Conservation (phyloP, 2,329 filamentous ascomycete species). For the Aotearoamyces nothofagi region DNA sequence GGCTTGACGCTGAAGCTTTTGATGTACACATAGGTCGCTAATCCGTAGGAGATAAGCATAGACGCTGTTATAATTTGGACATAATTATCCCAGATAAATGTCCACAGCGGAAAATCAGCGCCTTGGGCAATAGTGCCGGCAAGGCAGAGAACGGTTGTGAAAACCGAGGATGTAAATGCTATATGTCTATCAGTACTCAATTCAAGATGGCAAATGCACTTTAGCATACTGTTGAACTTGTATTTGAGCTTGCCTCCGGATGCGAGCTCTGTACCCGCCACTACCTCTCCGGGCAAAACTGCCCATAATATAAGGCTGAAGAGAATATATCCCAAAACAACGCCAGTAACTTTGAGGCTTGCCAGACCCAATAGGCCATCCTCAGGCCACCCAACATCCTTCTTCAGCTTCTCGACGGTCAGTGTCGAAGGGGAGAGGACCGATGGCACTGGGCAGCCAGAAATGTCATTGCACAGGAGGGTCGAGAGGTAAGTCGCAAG, state of each 20-base stretch:
- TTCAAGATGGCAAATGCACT: too few relatives aligned
- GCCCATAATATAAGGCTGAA: constrained; percentile 62
- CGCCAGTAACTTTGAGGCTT: constrained; percentile 54
- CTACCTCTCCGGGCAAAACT: constrained; percentile 58
- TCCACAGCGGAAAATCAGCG: constrained; percentile 76
- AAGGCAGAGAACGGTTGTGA: constrained; percentile 55
- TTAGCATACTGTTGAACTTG: constrained; percentile 54
- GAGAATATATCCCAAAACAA: constrained; percentile 62
- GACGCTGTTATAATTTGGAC: constrained; percentile 73
- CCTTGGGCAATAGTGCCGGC: constrained; percentile 66
- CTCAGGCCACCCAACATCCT: constrained; percentile 67
- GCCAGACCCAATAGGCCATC: constrained; percentile 55
- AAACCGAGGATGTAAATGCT: constrained; percentile 65
- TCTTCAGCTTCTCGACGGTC: constrained; percentile 56
- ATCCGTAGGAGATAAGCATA: constrained; percentile 55
- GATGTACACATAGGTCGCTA: constrained; percentile 69
- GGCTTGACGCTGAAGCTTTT: constrained; percentile 68
- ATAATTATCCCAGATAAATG: constrained; percentile 85
- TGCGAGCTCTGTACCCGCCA: constrained; percentile 53
- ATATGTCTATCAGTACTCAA: constrained; percentile 9
- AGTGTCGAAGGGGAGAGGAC: constrained; percentile 59
- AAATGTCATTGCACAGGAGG: constrained; percentile 84
- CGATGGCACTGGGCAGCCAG: constrained; percentile 78
- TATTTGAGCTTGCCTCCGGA: constrained; percentile 67
- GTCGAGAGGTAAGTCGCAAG: constrained; percentile 63